These are phyloP conservation scores for Herpetospermum pedunculosum DNA, from an alignment of 306 rosid species.

Conservation along the genomic window DNA sequence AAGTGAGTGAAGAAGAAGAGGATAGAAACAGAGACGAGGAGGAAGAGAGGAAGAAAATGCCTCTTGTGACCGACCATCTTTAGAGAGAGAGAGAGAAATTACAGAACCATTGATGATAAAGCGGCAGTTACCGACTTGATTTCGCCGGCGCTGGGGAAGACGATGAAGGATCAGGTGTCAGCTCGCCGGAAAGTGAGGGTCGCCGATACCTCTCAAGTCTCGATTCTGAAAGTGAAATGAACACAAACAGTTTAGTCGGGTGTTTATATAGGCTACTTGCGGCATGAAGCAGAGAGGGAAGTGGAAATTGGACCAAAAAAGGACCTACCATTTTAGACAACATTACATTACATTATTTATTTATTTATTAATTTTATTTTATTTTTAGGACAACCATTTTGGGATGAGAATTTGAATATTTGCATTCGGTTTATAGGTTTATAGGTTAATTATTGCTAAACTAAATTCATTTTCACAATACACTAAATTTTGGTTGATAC, in stretches of 20 bases:
- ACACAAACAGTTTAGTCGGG: background rate
- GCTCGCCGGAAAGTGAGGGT: background rate
- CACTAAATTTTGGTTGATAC: no score
- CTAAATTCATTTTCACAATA: no score
- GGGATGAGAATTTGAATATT: no score
- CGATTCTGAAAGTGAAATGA: background rate
- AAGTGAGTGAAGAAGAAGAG: conserved; percentile 26
- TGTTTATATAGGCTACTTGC: background rate
- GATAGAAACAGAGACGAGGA: conserved; percentile 23
- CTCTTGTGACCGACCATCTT: conserved; percentile 54
- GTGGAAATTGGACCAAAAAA: no score
- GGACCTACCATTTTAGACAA: no score
- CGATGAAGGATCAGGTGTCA: background rate
- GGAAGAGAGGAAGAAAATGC: conserved; percentile 52
- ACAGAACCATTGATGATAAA: background rate
- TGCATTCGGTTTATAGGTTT: no score
- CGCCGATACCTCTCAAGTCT: background rate
- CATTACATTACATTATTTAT: no score
- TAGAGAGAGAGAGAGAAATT: background rate
- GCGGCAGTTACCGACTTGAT: background rate
- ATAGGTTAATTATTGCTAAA: no score
- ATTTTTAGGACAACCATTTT: no score
- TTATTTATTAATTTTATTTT: no score
- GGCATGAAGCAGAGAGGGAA: background rate
- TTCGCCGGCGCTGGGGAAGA: background rate